These are phyloP conservation scores for Boechera divaricarpa DNA, from an alignment of 345 rosid genomes.

Conservation along the genomic window DNA sequence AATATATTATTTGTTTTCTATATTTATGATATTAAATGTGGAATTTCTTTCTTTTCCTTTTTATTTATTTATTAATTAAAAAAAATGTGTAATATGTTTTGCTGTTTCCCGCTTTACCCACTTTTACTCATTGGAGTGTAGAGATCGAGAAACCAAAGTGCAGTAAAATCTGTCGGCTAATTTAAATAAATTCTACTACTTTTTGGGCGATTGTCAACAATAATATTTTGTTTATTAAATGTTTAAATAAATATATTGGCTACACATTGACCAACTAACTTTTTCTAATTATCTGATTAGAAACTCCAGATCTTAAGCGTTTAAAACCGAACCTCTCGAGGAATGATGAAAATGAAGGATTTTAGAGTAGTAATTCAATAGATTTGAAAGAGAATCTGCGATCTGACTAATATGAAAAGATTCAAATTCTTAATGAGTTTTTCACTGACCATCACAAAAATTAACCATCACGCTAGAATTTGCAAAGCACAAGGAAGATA, in stretches of 20 bases:
- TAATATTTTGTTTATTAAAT: neutral
- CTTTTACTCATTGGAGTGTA: conserved; percentile 43
- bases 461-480: conserved; percentile 27
- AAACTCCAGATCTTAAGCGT: neutral
- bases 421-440: conserved; percentile 19
- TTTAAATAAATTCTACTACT: conserved; percentile 30
- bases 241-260: neutral
- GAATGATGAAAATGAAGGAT: neutral
- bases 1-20: conserved; percentile 1
- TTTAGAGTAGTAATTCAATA: neutral
- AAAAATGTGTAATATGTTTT: conserved; percentile 28
- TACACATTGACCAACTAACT: conserved; percentile 26
- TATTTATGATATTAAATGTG: conserved; percentile 17
- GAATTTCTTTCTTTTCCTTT: neutral
- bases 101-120: conserved; percentile 44
- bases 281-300: conserved; percentile 24
- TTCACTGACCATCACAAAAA: conserved; percentile 9
- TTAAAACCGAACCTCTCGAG: neutral
- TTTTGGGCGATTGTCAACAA: conserved; percentile 35
- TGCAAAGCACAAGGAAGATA: conserved; percentile 13
- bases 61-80: neutral
- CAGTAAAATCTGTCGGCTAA: conserved; percentile 43
- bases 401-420: conserved; percentile 5
- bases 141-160: conserved; percentile 46
- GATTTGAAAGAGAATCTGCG: neutral